Percentiles rank a stretch among this genome's conserved stretches.
Evolutionary conservation across 2,329 filamentous ascomycete genomes (phyloP).

Genomic region (Zymoseptoria crescenta): DNA sequence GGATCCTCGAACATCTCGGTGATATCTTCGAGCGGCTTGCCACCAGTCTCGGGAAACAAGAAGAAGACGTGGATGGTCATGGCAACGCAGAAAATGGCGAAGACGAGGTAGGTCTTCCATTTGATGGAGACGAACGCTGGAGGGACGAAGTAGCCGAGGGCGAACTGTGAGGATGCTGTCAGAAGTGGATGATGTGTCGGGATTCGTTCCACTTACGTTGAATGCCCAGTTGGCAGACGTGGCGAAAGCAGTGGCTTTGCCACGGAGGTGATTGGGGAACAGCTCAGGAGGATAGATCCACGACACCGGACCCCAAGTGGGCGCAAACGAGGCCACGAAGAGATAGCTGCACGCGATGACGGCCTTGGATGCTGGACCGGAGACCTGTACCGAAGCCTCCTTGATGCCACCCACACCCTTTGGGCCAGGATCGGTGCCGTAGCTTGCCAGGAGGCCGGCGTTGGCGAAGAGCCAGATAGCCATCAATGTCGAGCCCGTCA

Average conservation of each 20-base stretch:
- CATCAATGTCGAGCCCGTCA: conserved; percentile 62
- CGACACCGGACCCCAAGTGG: conserved; percentile 48
- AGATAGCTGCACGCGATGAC: conserved; percentile 61
- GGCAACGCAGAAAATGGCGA: conserved; percentile 59
- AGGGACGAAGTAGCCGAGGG: conserved; percentile 52
- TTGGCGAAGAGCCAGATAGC: conserved; percentile 53
- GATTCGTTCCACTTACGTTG: conserved; percentile 31
- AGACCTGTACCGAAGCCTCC: conserved; percentile 34
- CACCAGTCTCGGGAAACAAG: conserved; percentile 59
- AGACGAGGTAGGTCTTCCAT: conserved; percentile 59
- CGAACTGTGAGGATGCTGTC: conserved; percentile 32
- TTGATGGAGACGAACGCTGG: conserved; percentile 52
- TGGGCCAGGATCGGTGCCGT: conserved; percentile 39
- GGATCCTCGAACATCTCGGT: conserved; percentile 58
- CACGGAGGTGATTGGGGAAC: conserved; percentile 54
- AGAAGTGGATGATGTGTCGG: neutral
- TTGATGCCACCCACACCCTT: conserved; percentile 32
- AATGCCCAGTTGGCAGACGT: conserved; percentile 51
- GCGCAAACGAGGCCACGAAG: conserved; percentile 60
- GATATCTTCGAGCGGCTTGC: conserved; percentile 71
- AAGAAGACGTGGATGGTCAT: conserved; percentile 61
- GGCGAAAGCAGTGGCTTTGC: conserved; percentile 51
- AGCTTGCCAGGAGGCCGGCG: conserved; percentile 54
- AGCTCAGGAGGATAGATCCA: conserved; percentile 62
- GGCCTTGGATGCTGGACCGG: conserved; percentile 32